Evolutionary conservation across 164 flowering plant species (phyloP).

Genomic region (Liriodendron chinense): DNA sequence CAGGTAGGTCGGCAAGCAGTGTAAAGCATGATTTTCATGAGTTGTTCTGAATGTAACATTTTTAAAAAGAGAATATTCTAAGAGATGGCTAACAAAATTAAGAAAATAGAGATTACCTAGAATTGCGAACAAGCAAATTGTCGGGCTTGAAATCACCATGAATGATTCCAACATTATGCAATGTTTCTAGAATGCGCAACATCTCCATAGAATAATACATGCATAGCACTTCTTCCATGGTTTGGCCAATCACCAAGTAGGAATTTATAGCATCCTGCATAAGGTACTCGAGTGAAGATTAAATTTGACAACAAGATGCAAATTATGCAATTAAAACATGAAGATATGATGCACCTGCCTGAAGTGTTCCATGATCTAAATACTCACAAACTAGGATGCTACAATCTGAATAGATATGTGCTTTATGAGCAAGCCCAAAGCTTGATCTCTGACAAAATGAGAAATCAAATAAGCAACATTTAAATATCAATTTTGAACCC

Average conservation of each 20-base stretch:
- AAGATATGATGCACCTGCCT: constrained; percentile 36
- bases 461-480: constrained; percentile 14
- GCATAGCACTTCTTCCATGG: constrained; percentile 89
- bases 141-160: constrained; percentile 99
- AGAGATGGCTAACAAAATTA: too few relatives aligned
- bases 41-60: too few relatives aligned
- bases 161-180: constrained; percentile 73
- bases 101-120: constrained; percentile 43
- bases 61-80: too few relatives aligned
- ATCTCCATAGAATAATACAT: constrained; percentile 89
- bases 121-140: constrained; percentile 80
- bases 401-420: constrained; percentile 77
- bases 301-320: constrained; percentile 6
- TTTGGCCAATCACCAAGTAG: constrained; percentile 51
- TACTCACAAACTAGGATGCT: constrained; percentile 85
- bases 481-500: background rate
- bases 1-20: too few relatives aligned
- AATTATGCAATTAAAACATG: background rate
- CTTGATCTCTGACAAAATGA: constrained; percentile 57
- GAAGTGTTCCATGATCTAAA: constrained; percentile 82
- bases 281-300: background rate
- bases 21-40: too few relatives aligned
- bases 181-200: constrained; percentile 81
- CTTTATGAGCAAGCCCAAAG: constrained; percentile 76
- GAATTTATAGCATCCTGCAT: constrained; percentile 93